A percentile compares a stretch with the other conserved stretches of the same genome.
These are phyloP conservation scores for Phialocephala subalpina DNA, from an alignment of 2,329 filamentous ascomycete genomes.

Conservation along the genomic window DNA sequence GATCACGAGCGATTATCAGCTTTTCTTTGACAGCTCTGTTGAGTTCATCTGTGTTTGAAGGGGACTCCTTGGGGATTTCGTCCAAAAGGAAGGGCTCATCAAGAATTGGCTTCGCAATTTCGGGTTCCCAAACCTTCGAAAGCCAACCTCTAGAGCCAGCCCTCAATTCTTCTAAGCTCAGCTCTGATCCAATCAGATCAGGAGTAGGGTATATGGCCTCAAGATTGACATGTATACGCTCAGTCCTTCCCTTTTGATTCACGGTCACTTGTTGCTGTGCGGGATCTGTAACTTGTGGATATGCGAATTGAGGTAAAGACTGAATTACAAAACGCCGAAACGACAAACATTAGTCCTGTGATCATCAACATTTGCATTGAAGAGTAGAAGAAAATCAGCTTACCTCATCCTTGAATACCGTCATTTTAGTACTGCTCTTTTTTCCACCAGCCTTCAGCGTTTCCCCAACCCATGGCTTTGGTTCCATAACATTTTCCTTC, in stretches of 20 bases:
- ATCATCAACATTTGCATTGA: constrained; percentile 79
- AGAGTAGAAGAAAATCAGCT: constrained; percentile 54
- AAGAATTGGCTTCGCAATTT: constrained; percentile 24
- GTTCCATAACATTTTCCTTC: constrained; percentile 90
- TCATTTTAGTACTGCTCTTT: constrained; percentile 82
- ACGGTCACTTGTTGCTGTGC: constrained; percentile 79
- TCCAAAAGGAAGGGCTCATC: constrained; percentile 13
- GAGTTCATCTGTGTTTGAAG: constrained; percentile 32
- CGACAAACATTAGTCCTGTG: constrained; percentile 90
- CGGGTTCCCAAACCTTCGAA: constrained; percentile 60
- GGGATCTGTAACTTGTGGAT: constrained; percentile 72
- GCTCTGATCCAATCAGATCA: constrained; percentile 74
- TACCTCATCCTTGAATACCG: constrained; percentile 96
- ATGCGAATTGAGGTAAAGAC: constrained; percentile 59
- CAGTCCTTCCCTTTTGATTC: constrained; percentile 83
- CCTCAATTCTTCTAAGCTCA: constrained; percentile 91
- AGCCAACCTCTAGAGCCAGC: constrained; percentile 78
- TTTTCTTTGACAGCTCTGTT: constrained; percentile 44
- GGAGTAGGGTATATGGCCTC: constrained; percentile 84
- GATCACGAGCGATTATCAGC: constrained; percentile 44
- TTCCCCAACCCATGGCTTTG: constrained; percentile 91
- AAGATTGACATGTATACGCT: constrained; percentile 88
- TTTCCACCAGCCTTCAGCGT: constrained; percentile 88
- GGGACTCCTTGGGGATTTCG: constrained; percentile 25
- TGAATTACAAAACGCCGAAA: constrained; percentile 64